Conservation (phyloP, 176 grass and related monocot species). For the Carex kokanica region DNA sequence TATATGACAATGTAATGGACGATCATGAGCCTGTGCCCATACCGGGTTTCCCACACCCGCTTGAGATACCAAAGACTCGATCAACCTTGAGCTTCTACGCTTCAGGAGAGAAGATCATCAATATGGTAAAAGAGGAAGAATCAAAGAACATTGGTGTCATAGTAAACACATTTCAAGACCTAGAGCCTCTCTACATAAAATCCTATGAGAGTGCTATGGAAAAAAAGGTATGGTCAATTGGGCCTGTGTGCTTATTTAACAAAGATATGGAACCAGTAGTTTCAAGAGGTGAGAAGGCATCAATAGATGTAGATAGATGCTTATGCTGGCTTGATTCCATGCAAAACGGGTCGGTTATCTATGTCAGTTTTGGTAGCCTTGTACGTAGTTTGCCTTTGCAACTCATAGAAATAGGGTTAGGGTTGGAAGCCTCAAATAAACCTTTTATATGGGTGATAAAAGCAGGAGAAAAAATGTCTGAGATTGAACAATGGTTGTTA, state of each 20-base stretch:
- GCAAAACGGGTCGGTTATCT: conserved; percentile 32
- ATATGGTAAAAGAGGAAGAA: conserved; percentile 15
- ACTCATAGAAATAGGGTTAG: conserved; percentile 40
- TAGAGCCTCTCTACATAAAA: conserved; percentile 35
- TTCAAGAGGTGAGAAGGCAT: background rate
- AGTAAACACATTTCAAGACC: conserved; percentile 43
- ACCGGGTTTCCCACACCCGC: conserved; percentile 21
- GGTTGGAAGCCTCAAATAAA: conserved; percentile 36
- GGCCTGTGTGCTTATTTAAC: conserved; percentile 28
- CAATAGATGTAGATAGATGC: conserved; percentile 9
- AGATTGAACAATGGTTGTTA: conserved; percentile 29
- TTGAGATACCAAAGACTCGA: conserved; percentile 31
- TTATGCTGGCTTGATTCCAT: conserved; percentile 39
- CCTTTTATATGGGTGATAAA: conserved; percentile 60
- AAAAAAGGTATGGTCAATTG: conserved; percentile 43
- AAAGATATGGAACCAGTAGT: background rate
- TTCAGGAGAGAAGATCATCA: background rate
- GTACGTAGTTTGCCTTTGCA: conserved; percentile 14
- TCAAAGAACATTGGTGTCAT: conserved; percentile 36
- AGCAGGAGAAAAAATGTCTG: background rate
- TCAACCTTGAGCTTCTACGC: conserved; percentile 29
- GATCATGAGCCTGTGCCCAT: conserved; percentile 21
- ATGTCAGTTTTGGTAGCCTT: conserved; percentile 60
- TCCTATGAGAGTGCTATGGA: conserved; percentile 20
- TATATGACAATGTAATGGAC: conserved; percentile 36